Evolutionary conservation across 2,329 filamentous ascomycete genomes (phyloP).

Genomic region (Epicoccum nigrum): DNA sequence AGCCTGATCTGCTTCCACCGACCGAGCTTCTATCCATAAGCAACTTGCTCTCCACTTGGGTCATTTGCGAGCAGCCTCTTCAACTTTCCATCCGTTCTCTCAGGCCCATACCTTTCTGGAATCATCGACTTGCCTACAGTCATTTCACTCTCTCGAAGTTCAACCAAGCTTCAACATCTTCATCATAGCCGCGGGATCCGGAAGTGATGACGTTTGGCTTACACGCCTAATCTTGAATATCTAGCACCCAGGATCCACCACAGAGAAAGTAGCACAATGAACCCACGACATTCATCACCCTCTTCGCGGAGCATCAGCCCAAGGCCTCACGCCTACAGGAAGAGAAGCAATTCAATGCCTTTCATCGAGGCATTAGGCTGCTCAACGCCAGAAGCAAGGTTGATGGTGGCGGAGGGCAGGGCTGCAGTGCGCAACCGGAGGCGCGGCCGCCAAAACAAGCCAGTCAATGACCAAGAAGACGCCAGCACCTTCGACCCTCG

Average conservation of each 20-base stretch:
- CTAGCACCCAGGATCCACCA: neutral
- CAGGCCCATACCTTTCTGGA: neutral
- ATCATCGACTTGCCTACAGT: neutral
- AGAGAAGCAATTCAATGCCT: constrained; percentile 46
- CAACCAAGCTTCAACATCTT: neutral
- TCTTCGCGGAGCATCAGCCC: constrained; percentile 23
- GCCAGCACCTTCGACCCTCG: constrained; percentile 33
- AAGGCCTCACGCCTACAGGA: constrained; percentile 33
- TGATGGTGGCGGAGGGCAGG: constrained; percentile 44
- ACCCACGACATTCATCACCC: constrained; percentile 34
- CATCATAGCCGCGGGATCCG: constrained; percentile 21
- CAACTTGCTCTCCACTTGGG: constrained; percentile 20
- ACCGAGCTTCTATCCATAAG: constrained; percentile 13
- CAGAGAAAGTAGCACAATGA: constrained; percentile 24
- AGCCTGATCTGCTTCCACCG: constrained; percentile 26
- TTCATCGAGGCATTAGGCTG: constrained; percentile 44
- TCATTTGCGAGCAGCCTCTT: constrained; percentile 27
- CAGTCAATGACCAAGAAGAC: constrained; percentile 23
- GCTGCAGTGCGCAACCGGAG: constrained; percentile 43
- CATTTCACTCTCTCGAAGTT: constrained; percentile 4
- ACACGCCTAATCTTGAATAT: constrained; percentile 23
- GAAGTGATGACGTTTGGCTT: constrained; percentile 31
- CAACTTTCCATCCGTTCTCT: constrained; percentile 19
- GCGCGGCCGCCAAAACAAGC: constrained; percentile 31
- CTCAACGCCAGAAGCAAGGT: constrained; percentile 43